Base-by-base conservation (phyloP, 768 basidiomycete species). In the Polyporus arcularius region DNA sequence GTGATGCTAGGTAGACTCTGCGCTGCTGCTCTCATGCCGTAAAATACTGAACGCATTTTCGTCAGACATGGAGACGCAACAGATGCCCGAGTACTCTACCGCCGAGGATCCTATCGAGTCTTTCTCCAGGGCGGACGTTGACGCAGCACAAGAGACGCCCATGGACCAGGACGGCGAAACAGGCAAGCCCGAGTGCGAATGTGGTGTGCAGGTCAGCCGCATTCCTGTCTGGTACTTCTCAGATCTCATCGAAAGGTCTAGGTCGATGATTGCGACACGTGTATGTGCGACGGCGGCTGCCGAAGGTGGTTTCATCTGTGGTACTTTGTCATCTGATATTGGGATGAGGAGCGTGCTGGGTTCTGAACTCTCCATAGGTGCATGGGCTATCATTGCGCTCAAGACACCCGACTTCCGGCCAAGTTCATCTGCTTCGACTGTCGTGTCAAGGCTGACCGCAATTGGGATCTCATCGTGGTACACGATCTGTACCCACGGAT, bases 391-490 rank as follows among this genome's bases (percentile, higher is more conserved):
- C 88, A 92, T 67, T 81, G 83, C 5, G 72, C 71, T 4, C 69
- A 79, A 26, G 90, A 91, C 64, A 63, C 69, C 28, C 82, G 85
- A 12, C 75, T 92, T 45, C 90, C 89, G 2, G 56, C 70, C 0
- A 75, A 78, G 58, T 92, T 90, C 63, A 68, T 81, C 31, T 94
- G 91, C 73, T 88, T 92, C 72, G 86, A 89, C 65, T 94, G 92
- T 71, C 86, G 89, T 38, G 78, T 89, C 48, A 82, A 79, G 51
- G 80, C 79, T 12, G 89, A 90, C 65, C 73, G 79, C 41, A 85
- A 84, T 60, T 92, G 89, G 87, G 83, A 87, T 47, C 75, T 92
- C 16, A 86, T 91, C 66, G 80, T 84, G 57, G 75, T 79, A 41
- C 73, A 74, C 41, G 80, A 82, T 62, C 70, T 85, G 39, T 85